Base-by-base conservation (phyloP, 2,329 filamentous ascomycete species). In the Sporothrix protearum region DNA sequence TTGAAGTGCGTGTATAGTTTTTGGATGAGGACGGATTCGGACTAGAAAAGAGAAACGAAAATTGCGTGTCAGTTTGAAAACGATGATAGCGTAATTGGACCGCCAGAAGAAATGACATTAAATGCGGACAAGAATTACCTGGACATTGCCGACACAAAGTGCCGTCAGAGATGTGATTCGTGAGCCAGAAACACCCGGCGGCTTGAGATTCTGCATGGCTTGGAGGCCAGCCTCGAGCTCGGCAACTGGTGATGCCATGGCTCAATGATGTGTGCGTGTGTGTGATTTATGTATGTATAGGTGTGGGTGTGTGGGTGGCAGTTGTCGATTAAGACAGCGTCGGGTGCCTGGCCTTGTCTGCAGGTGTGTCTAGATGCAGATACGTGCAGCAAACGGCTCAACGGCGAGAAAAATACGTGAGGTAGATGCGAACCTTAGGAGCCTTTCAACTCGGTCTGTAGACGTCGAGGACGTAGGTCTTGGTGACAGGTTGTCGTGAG, bases 1-100 rank as follows among this genome's bases (percentile, higher is more conserved):
- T 96, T 97, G 87, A 98, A 96, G 79, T 97, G 94, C 76, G 94
- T 96, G 83, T 92, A 97, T 79, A 99, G 91, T 81, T 97, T 97
- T 81, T 97, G 94, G 77, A 98, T 93, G 79, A 99, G 89, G 77
- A 94, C 90, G 70, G 93, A 96, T 84, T 98, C 95, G 82, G 92
- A 95, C 96, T 97, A 47, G 8, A 42, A 5, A 22, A n/a, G 30
- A 53, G 19, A 2, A 47, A 16, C 25, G 16, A 84, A 68, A 69
- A n/a, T 3, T 10, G 16, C 22, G n/a, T 36, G 42, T 30, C 36
- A 33, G 33, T 53, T 25, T 67, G 49, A 7, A 22, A 36, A 7
- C 33, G 22, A 45, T 45, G 36, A 22, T 14, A 45, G 45, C 10
- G 19, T 33, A 33, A 19, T 22, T 3, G 8, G 12, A 22, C 3